phyloP scores from a whole-genome alignment of 2,329 filamentous ascomycete species.

The Clonostachys solani region DNA sequence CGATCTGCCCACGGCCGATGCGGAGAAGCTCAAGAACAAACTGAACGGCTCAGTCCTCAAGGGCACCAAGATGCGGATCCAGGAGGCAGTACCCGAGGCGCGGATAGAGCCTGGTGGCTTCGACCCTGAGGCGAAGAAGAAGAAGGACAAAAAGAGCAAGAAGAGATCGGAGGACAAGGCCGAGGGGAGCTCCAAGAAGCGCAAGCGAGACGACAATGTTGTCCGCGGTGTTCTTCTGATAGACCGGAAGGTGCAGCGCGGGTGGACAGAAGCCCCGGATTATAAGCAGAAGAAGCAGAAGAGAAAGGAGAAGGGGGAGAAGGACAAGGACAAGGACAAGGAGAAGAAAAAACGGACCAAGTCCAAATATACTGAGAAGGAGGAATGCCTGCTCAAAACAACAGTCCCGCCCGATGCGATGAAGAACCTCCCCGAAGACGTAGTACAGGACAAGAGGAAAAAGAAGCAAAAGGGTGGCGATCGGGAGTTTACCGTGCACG shows the following conservation, averaged over 20 bases:
- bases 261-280: constrained; percentile 72
- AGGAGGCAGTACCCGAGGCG: constrained; percentile 65
- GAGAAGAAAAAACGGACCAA: constrained; percentile 56
- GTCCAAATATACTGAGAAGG: constrained; percentile 76
- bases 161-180: constrained; percentile 21
- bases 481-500: constrained; percentile 69
- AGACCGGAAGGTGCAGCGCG: constrained; percentile 78
- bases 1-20: constrained; percentile 75
- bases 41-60: constrained; percentile 82
- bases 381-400: constrained; percentile 83
- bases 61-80: constrained; percentile 79
- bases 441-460: constrained; percentile 47
- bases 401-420: constrained; percentile 52
- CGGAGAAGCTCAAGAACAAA: constrained; percentile 88
- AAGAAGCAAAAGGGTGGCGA: constrained; percentile 48
- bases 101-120: constrained; percentile 25
- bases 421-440: constrained; percentile 34
- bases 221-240: constrained; percentile 66
- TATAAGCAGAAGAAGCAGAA: constrained; percentile 37
- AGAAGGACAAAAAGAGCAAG: constrained; percentile 25
- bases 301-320: constrained; percentile 22
- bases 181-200: constrained; percentile 20
- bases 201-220: constrained; percentile 46
- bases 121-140: constrained; percentile 26
- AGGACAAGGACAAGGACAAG: constrained; percentile 43